These are phyloP conservation scores for Venturia oleaginea DNA, from an alignment of 2,329 filamentous ascomycete genomes.

Conservation along the genomic window DNA sequence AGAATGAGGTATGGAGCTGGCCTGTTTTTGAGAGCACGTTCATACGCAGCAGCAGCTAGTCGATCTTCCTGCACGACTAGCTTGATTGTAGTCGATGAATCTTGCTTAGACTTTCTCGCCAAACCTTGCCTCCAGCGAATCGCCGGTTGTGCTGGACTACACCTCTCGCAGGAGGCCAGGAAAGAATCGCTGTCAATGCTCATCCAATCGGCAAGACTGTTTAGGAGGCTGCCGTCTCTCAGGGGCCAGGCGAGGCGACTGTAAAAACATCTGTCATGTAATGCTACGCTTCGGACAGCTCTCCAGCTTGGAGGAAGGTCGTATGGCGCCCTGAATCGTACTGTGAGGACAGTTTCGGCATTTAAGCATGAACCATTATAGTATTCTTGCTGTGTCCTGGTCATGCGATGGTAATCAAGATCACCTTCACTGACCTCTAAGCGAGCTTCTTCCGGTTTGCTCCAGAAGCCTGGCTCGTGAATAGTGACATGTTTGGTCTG, in stretches of 20 bases:
- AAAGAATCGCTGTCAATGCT: not conserved
- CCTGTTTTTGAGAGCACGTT: slow-evolving; percentile 40
- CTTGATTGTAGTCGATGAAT: slow-evolving; percentile 18
- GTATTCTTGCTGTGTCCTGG: not conserved
- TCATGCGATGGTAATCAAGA: not conserved
- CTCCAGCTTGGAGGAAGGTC: not conserved
- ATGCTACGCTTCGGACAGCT: not conserved
- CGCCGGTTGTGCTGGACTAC: slow-evolving; percentile 21
- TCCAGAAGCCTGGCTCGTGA: not conserved
- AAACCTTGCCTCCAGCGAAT: slow-evolving; percentile 16
- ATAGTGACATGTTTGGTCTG: not conserved
- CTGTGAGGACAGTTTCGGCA: not conserved
- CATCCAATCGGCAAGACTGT: not conserved
- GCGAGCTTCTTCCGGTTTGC: not conserved
- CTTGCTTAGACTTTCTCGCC: slow-evolving; percentile 22
- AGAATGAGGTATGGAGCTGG: slow-evolving; percentile 19
- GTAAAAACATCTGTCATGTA: not conserved
- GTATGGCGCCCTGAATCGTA: not conserved
- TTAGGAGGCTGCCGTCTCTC: not conserved
- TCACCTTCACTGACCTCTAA: not conserved
- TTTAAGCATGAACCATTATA: not conserved
- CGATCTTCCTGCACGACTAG: slow-evolving; percentile 25
- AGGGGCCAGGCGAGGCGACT: not conserved
- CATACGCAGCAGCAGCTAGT: slow-evolving; percentile 40
- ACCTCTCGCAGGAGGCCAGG: slow-evolving; percentile 15